These are phyloP conservation scores for Termitomyces sp. DNA, from an alignment of 768 basidiomycete genomes.

Conservation along the genomic window DNA sequence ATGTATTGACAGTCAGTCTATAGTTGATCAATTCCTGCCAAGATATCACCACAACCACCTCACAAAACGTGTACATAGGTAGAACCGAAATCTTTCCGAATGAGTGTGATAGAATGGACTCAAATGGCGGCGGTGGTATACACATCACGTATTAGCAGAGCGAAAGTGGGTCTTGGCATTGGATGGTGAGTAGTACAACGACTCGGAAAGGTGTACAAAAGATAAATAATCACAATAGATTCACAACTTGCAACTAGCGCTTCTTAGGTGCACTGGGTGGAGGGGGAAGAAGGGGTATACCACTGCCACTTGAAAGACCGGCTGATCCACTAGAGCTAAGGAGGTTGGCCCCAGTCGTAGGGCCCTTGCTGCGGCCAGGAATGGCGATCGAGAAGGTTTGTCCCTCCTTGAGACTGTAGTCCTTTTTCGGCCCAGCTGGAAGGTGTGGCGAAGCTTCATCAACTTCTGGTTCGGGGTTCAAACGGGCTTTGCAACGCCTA, in stretches of 20 bases:
- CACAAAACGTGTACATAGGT: too few relatives aligned
- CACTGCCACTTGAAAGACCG: slow-evolving; percentile 29
- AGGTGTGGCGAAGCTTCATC: slow-evolving; percentile 60
- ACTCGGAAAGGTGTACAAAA: background rate
- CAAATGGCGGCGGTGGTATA: background rate
- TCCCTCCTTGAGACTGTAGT: slow-evolving; percentile 91
- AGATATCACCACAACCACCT: too few relatives aligned
- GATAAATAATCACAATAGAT: background rate
- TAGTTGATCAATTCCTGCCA: too few relatives aligned
- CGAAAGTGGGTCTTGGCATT: background rate
- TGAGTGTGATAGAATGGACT: background rate
- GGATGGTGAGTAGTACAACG: background rate
- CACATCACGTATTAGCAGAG: background rate
- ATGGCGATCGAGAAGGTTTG: slow-evolving; percentile 92
- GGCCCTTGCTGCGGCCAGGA: slow-evolving; percentile 64
- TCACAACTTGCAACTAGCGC: slow-evolving; percentile 17
- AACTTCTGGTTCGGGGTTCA: slow-evolving; percentile 46
- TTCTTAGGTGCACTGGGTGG: slow-evolving; percentile 65
- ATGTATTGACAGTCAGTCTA: too few relatives aligned
- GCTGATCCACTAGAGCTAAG: slow-evolving; percentile 30
- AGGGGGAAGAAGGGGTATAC: slow-evolving; percentile 77
- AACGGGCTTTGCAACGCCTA: slow-evolving; percentile 63
- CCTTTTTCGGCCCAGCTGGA: slow-evolving; percentile 82
- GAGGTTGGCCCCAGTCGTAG: slow-evolving; percentile 30
- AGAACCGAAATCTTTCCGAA: slow-evolving; percentile 10